Evolutionary conservation across 257 asterid species (phyloP).

Genomic region (Perilla frutescens): DNA sequence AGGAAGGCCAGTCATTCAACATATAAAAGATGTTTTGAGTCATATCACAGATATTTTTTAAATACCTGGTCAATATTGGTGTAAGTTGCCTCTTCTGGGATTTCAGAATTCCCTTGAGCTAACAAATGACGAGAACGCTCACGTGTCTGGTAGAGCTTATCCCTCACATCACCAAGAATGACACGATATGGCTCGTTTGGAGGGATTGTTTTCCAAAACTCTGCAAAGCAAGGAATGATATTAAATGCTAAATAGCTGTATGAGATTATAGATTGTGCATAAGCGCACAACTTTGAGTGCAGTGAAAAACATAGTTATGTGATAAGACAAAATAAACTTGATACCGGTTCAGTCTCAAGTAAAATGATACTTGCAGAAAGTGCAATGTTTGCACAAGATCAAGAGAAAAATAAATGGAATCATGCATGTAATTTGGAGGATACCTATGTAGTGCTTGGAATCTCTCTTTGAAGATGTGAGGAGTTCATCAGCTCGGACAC

Average conservation of each 20-base stretch:
- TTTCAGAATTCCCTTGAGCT: slow-evolving; percentile 55
- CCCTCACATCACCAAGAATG: slow-evolving; percentile 72
- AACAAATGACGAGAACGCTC: slow-evolving; percentile 69
- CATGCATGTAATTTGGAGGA: slow-evolving; percentile 17
- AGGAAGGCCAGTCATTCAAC: not conserved
- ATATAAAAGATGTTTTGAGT: not conserved
- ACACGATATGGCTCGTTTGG: slow-evolving; percentile 71
- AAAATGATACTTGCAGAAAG: not conserved
- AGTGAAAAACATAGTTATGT: not conserved
- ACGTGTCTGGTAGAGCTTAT: slow-evolving; percentile 64
- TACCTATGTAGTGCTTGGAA: slow-evolving; percentile 67
- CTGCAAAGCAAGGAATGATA: slow-evolving; percentile 38
- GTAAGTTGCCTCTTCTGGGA: slow-evolving; percentile 64
- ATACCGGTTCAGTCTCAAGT: not conserved
- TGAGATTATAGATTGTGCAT: not conserved
- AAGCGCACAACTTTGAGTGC: not conserved
- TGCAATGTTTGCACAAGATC: not conserved
- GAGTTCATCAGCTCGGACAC: slow-evolving; percentile 55
- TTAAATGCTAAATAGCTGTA: not conserved
- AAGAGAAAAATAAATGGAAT: not conserved
- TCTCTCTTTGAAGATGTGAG: slow-evolving; percentile 57
- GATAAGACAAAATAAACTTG: not conserved
- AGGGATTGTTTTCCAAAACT: slow-evolving; percentile 69
- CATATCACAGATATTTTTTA: slow-evolving; percentile 25
- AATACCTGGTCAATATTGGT: slow-evolving; percentile 62